Evolutionary conservation across 164 flowering plant species (phyloP).

Genomic region (Litsea cubeba): DNA sequence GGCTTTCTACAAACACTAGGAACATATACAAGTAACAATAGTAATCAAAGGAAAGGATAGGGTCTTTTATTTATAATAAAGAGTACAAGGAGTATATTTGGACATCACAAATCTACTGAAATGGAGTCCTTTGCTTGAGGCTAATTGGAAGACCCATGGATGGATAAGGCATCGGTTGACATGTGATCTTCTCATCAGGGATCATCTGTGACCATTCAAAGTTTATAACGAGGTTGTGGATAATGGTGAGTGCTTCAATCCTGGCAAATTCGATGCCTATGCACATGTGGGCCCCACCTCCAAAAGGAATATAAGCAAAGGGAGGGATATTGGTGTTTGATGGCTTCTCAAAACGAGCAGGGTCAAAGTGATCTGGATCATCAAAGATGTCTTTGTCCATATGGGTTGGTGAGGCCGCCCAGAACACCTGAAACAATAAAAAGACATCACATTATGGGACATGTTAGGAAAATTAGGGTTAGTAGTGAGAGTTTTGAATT

Average conservation of each 20-base stretch:
- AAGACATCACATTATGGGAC: background rate
- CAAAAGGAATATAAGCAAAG: slow-evolving; percentile 19
- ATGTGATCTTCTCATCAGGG: slow-evolving; percentile 24
- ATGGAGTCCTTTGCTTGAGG: slow-evolving; percentile 9
- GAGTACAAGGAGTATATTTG: too few species aligned
- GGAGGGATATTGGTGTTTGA: slow-evolving; percentile 17
- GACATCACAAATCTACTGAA: background rate
- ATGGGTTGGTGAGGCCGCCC: slow-evolving; percentile 17
- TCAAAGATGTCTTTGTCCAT: slow-evolving; percentile 18
- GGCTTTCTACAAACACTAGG: too few species aligned
- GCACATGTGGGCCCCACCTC: slow-evolving; percentile 21
- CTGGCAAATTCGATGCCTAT: slow-evolving; percentile 17
- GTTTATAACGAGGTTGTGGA: slow-evolving; percentile 18
- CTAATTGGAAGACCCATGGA: slow-evolving; percentile 32
- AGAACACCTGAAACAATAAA: slow-evolving; percentile 14
- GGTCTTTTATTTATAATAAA: too few species aligned
- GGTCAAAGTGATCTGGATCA: slow-evolving; percentile 13
- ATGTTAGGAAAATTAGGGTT: too few species aligned
- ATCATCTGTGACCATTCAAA: slow-evolving; percentile 25
- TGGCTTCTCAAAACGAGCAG: slow-evolving; percentile 16
- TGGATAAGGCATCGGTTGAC: slow-evolving; percentile 35
- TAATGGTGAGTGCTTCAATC: slow-evolving; percentile 11
- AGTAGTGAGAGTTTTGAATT: too few species aligned
- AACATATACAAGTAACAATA: too few species aligned
- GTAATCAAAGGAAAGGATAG: too few species aligned